phyloP scores from a whole-genome alignment of 2,329 filamentous ascomycete species.

The Mycosphaerella sp. region DNA sequence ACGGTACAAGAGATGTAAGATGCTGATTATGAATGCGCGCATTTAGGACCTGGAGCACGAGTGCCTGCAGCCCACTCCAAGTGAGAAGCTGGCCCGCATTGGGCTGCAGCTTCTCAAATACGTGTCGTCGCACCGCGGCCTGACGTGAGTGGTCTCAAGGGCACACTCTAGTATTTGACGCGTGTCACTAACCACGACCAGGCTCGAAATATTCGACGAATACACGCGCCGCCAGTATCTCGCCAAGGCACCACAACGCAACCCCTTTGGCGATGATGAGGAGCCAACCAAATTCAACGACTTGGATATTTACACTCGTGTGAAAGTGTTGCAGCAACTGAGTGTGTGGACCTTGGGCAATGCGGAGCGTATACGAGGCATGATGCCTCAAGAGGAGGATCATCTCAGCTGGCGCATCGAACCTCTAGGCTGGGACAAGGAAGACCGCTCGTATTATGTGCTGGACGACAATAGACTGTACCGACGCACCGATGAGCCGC shows the following conservation, averaged over 20 bases:
- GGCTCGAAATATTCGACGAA: conserved; percentile 83
- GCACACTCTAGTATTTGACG: not conserved
- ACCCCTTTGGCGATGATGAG: conserved; percentile 79
- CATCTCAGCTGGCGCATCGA: conserved; percentile 54
- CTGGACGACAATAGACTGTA: conserved; percentile 93
- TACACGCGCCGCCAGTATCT: conserved; percentile 85
- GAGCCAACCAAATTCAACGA: conserved; percentile 66
- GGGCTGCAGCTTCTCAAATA: conserved; percentile 84
- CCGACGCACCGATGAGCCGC: conserved; percentile 69
- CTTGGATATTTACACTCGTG: conserved; percentile 77
- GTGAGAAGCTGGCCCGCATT: conserved; percentile 68
- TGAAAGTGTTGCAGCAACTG: conserved; percentile 76
- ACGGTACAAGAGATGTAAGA: not conserved
- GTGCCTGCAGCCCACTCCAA: conserved; percentile 69
- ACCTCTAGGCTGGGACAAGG: conserved; percentile 78
- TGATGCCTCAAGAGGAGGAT: conserved; percentile 72
- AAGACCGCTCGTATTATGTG: conserved; percentile 82
- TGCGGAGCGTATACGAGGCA: conserved; percentile 77
- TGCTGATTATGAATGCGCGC: conserved; percentile 26
- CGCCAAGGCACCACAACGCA: conserved; percentile 68
- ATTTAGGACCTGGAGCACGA: conserved; percentile 77
- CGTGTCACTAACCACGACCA: conserved; percentile 35
- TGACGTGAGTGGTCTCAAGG: conserved; percentile 61
- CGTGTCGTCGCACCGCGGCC: conserved; percentile 84
- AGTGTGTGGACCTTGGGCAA: conserved; percentile 85